Percentiles rank a stretch among this genome's conserved stretches.
Evolutionary conservation across 2,329 filamentous ascomycete species (phyloP).

Genomic region (Fusarium pilosicola): DNA sequence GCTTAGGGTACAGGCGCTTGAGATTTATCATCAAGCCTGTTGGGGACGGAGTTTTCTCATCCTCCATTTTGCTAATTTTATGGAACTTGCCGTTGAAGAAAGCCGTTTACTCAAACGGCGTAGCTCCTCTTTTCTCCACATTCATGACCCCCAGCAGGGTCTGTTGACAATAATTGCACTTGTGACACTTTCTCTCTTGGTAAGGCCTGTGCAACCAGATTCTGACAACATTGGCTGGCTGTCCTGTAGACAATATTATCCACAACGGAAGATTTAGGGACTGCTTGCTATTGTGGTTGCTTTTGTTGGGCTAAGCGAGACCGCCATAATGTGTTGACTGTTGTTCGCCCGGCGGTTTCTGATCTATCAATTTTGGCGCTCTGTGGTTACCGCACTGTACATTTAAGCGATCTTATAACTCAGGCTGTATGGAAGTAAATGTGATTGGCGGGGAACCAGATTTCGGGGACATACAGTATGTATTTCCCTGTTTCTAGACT

Average conservation of each 20-base stretch:
- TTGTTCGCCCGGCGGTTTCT: background rate
- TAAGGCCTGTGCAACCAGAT: background rate
- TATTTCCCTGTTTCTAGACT: background rate
- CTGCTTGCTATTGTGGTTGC: background rate
- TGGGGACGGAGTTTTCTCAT: too few relatives aligned
- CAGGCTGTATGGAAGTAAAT: too few relatives aligned
- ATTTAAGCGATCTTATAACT: too few relatives aligned
- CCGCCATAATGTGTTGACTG: background rate
- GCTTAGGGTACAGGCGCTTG: rapidly evolving
- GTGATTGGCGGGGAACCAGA: rapidly evolving
- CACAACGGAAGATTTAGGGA: rapidly evolving
- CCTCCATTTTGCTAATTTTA: too few relatives aligned
- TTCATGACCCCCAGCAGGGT: background rate
- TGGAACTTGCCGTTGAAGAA: rapidly evolving
- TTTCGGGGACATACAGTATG: background rate
- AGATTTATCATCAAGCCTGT: background rate
- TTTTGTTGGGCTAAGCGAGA: background rate
- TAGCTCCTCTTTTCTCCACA: background rate
- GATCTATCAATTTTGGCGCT: background rate
- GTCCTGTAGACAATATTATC: rapidly evolving
- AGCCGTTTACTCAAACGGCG: background rate
- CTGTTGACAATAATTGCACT: rapidly evolving
- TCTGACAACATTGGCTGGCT: background rate
- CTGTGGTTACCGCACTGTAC: background rate
- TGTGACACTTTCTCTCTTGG: background rate